Evolutionary conservation across 257 asterid genomes (phyloP).

Genomic region (Striga asiatica): DNA sequence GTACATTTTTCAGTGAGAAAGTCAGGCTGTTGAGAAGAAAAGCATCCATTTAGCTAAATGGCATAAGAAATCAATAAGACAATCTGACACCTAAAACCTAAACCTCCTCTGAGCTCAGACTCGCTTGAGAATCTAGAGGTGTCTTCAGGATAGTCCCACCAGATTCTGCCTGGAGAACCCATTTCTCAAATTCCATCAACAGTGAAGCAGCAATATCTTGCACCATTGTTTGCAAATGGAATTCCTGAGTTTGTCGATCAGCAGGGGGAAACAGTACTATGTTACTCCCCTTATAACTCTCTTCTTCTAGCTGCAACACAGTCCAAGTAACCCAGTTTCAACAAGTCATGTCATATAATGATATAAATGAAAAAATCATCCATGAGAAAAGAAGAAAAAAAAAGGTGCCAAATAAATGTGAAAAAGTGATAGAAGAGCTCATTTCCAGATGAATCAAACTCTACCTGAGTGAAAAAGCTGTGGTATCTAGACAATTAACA

Average conservation of each 20-base stretch:
- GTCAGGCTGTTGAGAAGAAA: background rate
- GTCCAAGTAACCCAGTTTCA: slow-evolving; percentile 7
- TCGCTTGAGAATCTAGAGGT: slow-evolving; percentile 98
- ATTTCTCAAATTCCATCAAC: slow-evolving; percentile 95
- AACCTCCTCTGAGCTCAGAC: slow-evolving; percentile 99
- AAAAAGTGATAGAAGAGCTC: slow-evolving; percentile 7
- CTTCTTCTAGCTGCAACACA: slow-evolving; percentile 72
- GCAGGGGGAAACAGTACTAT: slow-evolving; percentile 88
- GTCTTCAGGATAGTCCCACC: slow-evolving; percentile 92
- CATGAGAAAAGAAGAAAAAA: background rate
- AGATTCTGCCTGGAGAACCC: slow-evolving; percentile 91
- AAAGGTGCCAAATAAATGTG: background rate
- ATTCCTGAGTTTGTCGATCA: slow-evolving; percentile 85
- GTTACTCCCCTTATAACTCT: slow-evolving; percentile 65
- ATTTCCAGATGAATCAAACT: background rate
- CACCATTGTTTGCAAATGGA: slow-evolving; percentile 93
- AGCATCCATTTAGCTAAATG: slow-evolving; percentile 13
- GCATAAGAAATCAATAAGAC: slow-evolving; percentile 24
- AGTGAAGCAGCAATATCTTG: slow-evolving; percentile 92
- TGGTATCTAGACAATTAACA: background rate
- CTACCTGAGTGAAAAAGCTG: background rate
- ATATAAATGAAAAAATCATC: background rate
- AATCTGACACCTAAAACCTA: slow-evolving; percentile 68
- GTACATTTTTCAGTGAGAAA: slow-evolving; percentile 19
- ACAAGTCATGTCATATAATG: slow-evolving; percentile 11